These are phyloP conservation scores for Suhomyces sp. DNA, from an alignment of 805 yeast genomes.

Conservation along the genomic window DNA sequence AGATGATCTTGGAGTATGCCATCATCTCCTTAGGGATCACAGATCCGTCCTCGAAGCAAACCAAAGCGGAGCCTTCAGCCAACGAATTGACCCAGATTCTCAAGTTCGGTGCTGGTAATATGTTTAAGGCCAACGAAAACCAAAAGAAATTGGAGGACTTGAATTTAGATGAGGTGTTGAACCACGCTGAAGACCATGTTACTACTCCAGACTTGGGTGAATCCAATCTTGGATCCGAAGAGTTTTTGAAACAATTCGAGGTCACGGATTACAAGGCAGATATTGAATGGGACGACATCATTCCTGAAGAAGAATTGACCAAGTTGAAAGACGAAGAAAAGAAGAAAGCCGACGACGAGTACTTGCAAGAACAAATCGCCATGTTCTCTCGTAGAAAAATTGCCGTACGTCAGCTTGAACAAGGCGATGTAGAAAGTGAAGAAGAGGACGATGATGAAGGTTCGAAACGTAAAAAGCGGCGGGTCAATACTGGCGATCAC, in stretches of 20 bases:
- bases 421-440: conserved; percentile 17
- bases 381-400: conserved; percentile 80
- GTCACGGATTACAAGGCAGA: conserved; percentile 98
- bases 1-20: conserved; percentile 98
- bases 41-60: conserved; percentile 57
- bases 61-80: conserved; percentile 70
- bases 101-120: conserved; percentile 97
- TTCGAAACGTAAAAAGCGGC: conserved; percentile 26
- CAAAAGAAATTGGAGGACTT: conserved; percentile 94
- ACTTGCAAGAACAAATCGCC: conserved; percentile 83
- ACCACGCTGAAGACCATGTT: conserved; percentile 95
- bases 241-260: conserved; percentile 93
- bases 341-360: conserved; percentile 80
- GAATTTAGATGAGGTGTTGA: conserved; percentile 92
- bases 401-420: conserved; percentile 57
- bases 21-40: conserved; percentile 94
- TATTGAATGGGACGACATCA: conserved; percentile 98
- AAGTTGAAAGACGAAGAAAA: conserved; percentile 90
- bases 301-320: conserved; percentile 88
- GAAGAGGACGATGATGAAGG: conserved; percentile 37
- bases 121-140: conserved; percentile 94
- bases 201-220: conserved; percentile 97
- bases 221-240: conserved; percentile 97
- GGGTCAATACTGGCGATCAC: conserved; percentile 35
- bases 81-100: conserved; percentile 88